A percentile compares a stretch with the other conserved stretches of the same genome.
Conservation (phyloP, 2,329 filamentous ascomycete genomes). For the Bipolaris bicolor region DNA sequence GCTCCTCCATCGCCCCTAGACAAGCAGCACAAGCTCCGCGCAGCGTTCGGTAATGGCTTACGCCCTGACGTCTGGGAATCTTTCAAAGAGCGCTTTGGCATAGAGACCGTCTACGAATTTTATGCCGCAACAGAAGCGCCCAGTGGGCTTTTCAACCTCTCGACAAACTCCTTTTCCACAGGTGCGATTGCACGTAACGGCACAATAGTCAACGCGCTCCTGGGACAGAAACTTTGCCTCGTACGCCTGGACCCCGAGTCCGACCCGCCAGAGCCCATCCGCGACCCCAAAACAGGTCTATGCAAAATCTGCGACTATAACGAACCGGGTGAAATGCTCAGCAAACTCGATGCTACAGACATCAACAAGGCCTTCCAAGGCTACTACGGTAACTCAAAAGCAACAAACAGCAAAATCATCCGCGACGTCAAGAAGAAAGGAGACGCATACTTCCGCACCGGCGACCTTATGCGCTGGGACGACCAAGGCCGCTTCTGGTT, state of each 20-base stretch:
- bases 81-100: constrained; percentile 50
- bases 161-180: constrained; percentile 62
- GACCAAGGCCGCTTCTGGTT: constrained; percentile 46
- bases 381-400: constrained; percentile 61
- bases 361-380: constrained; percentile 64
- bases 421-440: constrained; percentile 44
- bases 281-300: constrained; percentile 70
- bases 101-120: constrained; percentile 48
- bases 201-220: constrained; percentile 59
- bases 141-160: constrained; percentile 61
- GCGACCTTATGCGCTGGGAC: constrained; percentile 45
- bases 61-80: constrained; percentile 51
- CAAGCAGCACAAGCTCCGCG: constrained; percentile 40
- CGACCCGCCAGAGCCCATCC: constrained; percentile 62
- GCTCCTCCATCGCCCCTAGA: constrained; percentile 41
- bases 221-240: constrained; percentile 63
- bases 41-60: constrained; percentile 50
- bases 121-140: constrained; percentile 60
- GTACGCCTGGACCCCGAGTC: constrained; percentile 71
- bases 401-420: constrained; percentile 43
- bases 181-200: constrained; percentile 76
- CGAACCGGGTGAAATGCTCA: constrained; percentile 74
- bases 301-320: constrained; percentile 66
- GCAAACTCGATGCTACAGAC: constrained; percentile 39
- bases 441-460: constrained; percentile 48